Evolutionary conservation across 495 filamentous ascomycete genomes (phyloP).

Genomic region (Penicillium turbatum): DNA sequence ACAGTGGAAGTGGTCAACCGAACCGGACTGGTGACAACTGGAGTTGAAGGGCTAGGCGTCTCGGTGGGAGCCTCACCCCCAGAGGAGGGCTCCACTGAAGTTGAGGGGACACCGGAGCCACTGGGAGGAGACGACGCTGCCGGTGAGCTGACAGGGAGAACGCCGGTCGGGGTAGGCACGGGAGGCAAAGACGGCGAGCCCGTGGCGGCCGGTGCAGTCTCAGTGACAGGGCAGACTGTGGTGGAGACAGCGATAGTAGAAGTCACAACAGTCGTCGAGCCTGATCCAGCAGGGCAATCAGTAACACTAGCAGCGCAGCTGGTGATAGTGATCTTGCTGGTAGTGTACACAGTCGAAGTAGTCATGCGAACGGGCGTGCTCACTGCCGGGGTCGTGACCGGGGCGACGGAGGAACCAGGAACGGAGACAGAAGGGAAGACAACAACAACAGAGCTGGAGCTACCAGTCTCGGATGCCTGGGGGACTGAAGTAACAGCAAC

Average conservation of each 20-base stretch:
- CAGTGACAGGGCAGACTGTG: constrained; percentile 54
- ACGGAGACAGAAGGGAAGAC: neutral
- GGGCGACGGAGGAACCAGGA: constrained; percentile 5
- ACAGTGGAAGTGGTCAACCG: constrained; percentile 55
- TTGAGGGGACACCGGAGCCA: neutral
- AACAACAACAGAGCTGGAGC: neutral
- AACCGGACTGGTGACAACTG: constrained; percentile 15
- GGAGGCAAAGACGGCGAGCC: constrained; percentile 1
- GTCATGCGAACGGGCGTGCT: constrained; percentile 11
- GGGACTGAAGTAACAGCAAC: constrained; percentile 7
- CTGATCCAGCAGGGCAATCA: constrained; percentile 51
- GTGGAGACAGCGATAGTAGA: constrained; percentile 54
- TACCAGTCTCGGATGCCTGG: constrained; percentile 6
- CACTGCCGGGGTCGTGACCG: constrained; percentile 11
- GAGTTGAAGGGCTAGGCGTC: neutral
- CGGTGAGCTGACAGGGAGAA: neutral
- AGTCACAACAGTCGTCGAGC: constrained; percentile 49
- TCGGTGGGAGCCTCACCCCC: neutral
- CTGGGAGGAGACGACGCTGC: constrained; percentile 1
- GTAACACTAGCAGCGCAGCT: constrained; percentile 54
- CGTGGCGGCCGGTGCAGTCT: constrained; percentile 23
- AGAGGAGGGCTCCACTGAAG: constrained; percentile 1
- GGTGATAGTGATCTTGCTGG: constrained; percentile 53
- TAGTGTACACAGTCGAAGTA: constrained; percentile 44
- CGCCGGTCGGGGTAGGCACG: neutral